phyloP scores from a whole-genome alignment of 208 protist genomes.

The Entamoeba dispar region DNA sequence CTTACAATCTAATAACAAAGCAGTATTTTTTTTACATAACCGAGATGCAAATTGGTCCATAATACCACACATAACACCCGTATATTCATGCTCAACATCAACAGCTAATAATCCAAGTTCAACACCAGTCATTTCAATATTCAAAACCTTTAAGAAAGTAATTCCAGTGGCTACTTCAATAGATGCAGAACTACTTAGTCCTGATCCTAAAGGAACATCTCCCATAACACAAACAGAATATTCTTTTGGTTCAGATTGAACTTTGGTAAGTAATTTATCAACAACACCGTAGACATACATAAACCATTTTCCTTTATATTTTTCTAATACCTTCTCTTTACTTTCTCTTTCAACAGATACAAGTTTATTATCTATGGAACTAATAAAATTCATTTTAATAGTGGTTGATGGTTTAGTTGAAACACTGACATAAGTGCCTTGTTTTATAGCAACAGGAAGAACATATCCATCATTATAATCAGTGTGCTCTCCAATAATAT shows the following conservation, averaged over 20 bases:
- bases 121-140: neutral
- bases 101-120: neutral
- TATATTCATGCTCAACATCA: neutral
- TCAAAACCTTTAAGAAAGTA: neutral
- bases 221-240: neutral
- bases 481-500: constrained; percentile 40
- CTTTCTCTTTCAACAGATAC: neutral
- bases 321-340: neutral
- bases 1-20: neutral
- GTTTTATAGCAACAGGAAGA: constrained; percentile 30
- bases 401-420: neutral
- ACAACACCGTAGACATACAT: neutral
- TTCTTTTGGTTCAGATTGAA: neutral
- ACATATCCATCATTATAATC: constrained; percentile 36
- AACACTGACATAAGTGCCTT: constrained; percentile 2
- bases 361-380: neutral
- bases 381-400: neutral
- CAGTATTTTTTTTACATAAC: neutral
- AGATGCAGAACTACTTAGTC: neutral
- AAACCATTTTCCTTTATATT: neutral
- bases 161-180: neutral
- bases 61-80: neutral
- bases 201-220: neutral
- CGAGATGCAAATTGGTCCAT: neutral
- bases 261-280: neutral